Evolutionary conservation across 371 early-diverging fungal genomes (phyloP).

Genomic region (Lichtheimia ornata): DNA sequence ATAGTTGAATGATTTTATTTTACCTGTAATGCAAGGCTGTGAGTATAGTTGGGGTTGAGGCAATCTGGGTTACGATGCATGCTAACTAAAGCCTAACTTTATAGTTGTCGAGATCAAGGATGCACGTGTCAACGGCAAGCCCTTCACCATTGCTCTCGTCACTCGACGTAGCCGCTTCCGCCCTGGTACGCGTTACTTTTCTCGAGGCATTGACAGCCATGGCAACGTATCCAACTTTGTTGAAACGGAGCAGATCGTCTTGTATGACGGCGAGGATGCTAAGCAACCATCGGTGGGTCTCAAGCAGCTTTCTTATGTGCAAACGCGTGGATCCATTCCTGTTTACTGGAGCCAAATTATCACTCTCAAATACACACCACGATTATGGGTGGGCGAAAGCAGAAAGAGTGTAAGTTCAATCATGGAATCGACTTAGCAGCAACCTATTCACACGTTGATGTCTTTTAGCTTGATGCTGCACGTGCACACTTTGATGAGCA

Average conservation of each 20-base stretch:
- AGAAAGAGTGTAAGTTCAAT: conserved; percentile 62
- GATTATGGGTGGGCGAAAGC: conserved; percentile 70
- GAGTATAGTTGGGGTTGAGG: conserved; percentile 28
- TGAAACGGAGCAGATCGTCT: conserved; percentile 96
- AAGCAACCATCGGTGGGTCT: conserved; percentile 26
- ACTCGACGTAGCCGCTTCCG: conserved; percentile 82
- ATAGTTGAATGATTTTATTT: conserved; percentile 75
- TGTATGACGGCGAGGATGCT: conserved; percentile 45
- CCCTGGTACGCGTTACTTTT: conserved; percentile 89
- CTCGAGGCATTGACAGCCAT: conserved; percentile 91
- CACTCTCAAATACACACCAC: conserved; percentile 91
- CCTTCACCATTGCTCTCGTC: conserved; percentile 78
- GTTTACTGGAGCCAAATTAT: conserved; percentile 94
- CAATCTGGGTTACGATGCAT: background rate
- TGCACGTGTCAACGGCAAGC: conserved; percentile 57
- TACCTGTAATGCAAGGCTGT: conserved; percentile 93
- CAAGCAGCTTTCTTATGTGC: conserved; percentile 75
- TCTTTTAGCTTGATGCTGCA: conserved; percentile 42
- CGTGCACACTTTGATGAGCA: conserved; percentile 77
- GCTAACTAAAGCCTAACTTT: background rate
- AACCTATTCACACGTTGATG: background rate
- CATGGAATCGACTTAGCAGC: no score
- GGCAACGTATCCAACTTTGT: conserved; percentile 98
- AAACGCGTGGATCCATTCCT: conserved; percentile 98
- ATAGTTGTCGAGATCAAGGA: conserved; percentile 58